Evolutionary conservation across 2,329 filamentous ascomycete genomes (phyloP).

Genomic region (Cadophora sp.): DNA sequence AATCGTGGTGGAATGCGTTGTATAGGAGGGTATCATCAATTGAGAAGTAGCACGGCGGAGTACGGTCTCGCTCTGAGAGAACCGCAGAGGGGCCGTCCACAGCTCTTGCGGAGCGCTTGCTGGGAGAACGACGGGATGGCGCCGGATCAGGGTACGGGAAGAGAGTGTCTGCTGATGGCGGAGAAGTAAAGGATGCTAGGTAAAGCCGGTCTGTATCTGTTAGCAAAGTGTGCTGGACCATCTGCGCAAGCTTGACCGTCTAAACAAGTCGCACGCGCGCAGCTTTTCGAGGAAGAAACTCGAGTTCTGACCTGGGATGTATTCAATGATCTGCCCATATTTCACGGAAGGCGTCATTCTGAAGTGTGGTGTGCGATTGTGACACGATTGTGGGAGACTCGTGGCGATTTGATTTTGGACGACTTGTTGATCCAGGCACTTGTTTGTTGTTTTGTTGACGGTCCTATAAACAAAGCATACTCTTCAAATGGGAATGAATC

Average conservation of each 20-base stretch:
- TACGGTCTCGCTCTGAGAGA: conserved; percentile 54
- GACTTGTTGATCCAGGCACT: conserved; percentile 25
- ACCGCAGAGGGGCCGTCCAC: conserved; percentile 61
- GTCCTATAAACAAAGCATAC: conserved; percentile 36
- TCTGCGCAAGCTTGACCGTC: conserved; percentile 12
- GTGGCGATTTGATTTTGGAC: conserved; percentile 10
- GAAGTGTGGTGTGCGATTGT: conserved; percentile 24
- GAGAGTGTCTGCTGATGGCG: conserved; percentile 80
- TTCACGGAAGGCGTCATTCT: conserved; percentile 55
- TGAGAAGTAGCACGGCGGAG: conserved; percentile 89
- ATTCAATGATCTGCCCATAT: conserved; percentile 91
- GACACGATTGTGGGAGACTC: conserved; percentile 23
- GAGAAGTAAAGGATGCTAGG: conserved; percentile 86
- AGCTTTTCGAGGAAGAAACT: conserved; percentile 19
- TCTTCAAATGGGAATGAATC: conserved; percentile 20
- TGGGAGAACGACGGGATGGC: conserved; percentile 67
- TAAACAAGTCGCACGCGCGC: conserved; percentile 24
- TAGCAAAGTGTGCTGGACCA: conserved; percentile 44
- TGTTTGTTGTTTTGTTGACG: conserved; percentile 30
- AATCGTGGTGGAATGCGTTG: conserved; percentile 98
- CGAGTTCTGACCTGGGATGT: conserved; percentile 79
- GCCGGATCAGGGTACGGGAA: conserved; percentile 78
- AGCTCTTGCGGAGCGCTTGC: conserved; percentile 74
- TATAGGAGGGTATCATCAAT: conserved; percentile 92
- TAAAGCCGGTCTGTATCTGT: conserved; percentile 83